A percentile compares a stretch with the other conserved stretches of the same genome.
Conservation (phyloP, 1,284 basidiomycete genomes). For the Irpex rosettiformis region DNA sequence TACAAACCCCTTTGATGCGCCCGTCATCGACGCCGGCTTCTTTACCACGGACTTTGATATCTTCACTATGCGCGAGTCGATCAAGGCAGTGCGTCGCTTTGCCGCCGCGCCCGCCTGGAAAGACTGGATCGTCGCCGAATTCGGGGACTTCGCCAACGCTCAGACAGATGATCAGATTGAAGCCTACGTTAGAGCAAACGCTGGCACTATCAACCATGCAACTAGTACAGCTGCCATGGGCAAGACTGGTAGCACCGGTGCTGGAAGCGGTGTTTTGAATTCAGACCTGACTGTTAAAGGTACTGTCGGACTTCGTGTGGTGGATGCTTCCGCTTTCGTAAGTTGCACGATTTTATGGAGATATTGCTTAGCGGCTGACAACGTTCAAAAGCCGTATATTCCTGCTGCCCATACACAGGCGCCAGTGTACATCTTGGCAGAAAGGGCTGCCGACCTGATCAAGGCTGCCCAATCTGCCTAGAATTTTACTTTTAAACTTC, state of each 20-base stretch:
- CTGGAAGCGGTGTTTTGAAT: slow-evolving; percentile 18
- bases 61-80: slow-evolving; percentile 29
- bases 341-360: slow-evolving; percentile 4
- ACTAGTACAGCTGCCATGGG: slow-evolving; percentile 20
- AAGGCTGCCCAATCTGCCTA: slow-evolving; percentile 7
- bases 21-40: slow-evolving; percentile 35
- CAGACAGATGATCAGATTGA: slow-evolving; percentile 30
- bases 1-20: slow-evolving; percentile 35
- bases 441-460: slow-evolving; percentile 24
- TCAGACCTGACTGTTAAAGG: slow-evolving; percentile 20
- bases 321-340: slow-evolving; percentile 32
- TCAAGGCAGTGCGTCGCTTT: slow-evolving; percentile 30
- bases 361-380: neutral
- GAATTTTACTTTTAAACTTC: neutral
- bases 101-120: slow-evolving; percentile 30
- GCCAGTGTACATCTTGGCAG: slow-evolving; percentile 22
- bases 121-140: slow-evolving; percentile 28
- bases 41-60: slow-evolving; percentile 35
- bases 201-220: slow-evolving; percentile 22
- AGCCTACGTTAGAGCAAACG: slow-evolving; percentile 24
- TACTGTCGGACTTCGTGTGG: slow-evolving; percentile 18
- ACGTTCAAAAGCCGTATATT: slow-evolving; percentile 18
- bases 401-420: slow-evolving; percentile 21
- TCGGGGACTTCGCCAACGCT: slow-evolving; percentile 9
- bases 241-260: slow-evolving; percentile 5